Evolutionary conservation across 805 yeast species (phyloP).

Genomic region (Ogataea angusta): DNA sequence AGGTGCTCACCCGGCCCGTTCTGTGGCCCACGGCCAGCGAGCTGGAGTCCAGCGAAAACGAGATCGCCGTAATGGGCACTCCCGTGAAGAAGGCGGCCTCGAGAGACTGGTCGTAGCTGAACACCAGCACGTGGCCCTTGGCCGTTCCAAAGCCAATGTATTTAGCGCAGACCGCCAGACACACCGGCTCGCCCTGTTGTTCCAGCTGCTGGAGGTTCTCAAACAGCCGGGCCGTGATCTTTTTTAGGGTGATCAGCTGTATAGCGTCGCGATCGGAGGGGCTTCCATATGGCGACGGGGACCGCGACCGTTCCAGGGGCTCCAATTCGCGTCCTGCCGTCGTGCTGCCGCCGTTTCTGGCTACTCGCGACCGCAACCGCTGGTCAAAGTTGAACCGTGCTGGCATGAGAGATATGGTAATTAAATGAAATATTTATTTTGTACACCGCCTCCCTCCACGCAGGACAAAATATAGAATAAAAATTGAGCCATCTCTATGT

Average conservation of each 20-base stretch:
- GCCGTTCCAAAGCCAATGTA: conserved; percentile 66
- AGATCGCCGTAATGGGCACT: conserved; percentile 45
- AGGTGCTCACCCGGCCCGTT: conserved; percentile 61
- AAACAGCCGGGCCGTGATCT: conserved; percentile 20
- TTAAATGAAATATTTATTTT: neutral
- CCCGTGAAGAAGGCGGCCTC: conserved; percentile 38
- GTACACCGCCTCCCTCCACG: conserved; percentile 4
- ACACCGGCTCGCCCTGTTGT: conserved; percentile 50
- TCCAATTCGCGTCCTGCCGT: neutral
- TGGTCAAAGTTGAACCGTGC: conserved; percentile 16
- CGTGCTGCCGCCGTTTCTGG: neutral
- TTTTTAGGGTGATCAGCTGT: conserved; percentile 31
- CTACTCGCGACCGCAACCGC: conserved; percentile 21
- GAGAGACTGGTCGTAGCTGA: conserved; percentile 64
- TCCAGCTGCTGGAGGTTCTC: neutral
- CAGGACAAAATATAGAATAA: conserved; percentile 7
- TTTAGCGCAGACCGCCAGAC: conserved; percentile 39
- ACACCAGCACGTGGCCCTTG: conserved; percentile 61
- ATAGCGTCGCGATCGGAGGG: conserved; percentile 18
- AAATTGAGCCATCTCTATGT: conserved; percentile 2
- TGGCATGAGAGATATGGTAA: neutral
- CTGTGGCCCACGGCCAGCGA: conserved; percentile 66
- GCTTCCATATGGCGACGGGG: conserved; percentile 4
- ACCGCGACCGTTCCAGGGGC: too few species aligned
- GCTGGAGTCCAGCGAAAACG: conserved; percentile 66